Evolutionary conservation across 257 asterid species (phyloP), one percentile per base, ranked within the genome.

Genomic region (Nicotiana tomentosiformis): DNA sequence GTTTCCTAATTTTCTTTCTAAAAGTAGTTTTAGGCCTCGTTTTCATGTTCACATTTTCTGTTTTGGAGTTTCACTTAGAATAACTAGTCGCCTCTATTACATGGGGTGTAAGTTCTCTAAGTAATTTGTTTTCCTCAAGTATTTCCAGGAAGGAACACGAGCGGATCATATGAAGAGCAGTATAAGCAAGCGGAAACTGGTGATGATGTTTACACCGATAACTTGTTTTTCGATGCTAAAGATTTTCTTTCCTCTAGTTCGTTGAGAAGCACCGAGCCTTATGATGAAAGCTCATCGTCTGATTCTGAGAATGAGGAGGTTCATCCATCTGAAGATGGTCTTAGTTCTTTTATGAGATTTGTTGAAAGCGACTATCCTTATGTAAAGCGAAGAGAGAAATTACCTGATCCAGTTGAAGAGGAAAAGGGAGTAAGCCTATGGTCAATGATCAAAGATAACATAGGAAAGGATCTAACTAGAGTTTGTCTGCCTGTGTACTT

Each of bases 351-450:
- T 23, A 81, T 66, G 46, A 81, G 77, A 67, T 68, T 23, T 66
- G 46, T 81, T 23, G 0, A 23, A 23, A 10, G 64, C 43, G 77
- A 81, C 66, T 66, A 77, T 49, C 69, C 81, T 26, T 83, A 70
- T 76, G 17, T 81, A n/a, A 49, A 32, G 46, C 53, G 84, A 80
- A 70, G 87, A 33, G 65, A 72, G 68, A 84, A 23, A 29, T 65
- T 29, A n/a, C 87, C 87, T 7, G 69, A 81, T 26, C 84, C 87
- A 16, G 60, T 84, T 80, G 84, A 81, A 26, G 78, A 84, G 43
- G 87, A 84, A 33, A 84, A 72, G 77, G 84, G 84, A 5, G 83
- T 84, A 23, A 84, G 82, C 53, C 84, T 84, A n/a, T 84, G 82
- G 85, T 82, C 85, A 33, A 64, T 82, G 82, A 82, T 82, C 60